Evolutionary conservation across 805 yeast genomes (phyloP).

Genomic region (Metschnikowia peoriensis): DNA sequence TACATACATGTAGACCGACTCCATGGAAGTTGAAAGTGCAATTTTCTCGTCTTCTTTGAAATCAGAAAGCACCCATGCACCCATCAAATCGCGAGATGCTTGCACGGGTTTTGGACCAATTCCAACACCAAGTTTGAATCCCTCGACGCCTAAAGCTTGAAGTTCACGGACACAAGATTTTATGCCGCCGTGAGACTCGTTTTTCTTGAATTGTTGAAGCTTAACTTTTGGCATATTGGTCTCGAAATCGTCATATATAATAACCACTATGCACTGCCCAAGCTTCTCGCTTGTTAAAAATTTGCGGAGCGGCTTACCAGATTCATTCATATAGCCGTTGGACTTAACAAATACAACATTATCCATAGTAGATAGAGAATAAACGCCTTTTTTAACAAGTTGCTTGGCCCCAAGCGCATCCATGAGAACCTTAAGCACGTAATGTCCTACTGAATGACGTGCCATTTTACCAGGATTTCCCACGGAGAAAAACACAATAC

Average conservation of each 20-base stretch:
- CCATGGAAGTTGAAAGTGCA: constrained; percentile 16
- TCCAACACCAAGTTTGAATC: constrained; percentile 37
- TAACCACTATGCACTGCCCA: constrained; percentile 20
- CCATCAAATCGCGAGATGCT: constrained; percentile 35
- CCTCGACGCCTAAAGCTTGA: constrained; percentile 6
- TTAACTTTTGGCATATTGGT: constrained; percentile 28
- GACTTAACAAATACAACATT: constrained; percentile 34
- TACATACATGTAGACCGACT: constrained; percentile 19
- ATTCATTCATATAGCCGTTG: constrained; percentile 41
- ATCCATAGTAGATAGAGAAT: constrained; percentile 26
- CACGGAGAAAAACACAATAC: constrained; percentile 26
- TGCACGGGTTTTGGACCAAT: constrained; percentile 42
- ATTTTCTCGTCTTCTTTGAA: constrained; percentile 27
- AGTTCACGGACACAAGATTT: constrained; percentile 22
- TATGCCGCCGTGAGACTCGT: constrained; percentile 42
- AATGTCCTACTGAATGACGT: constrained; percentile 43
- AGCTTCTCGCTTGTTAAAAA: constrained; percentile 22
- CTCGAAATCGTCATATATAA: constrained; percentile 42
- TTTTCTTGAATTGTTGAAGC: constrained; percentile 30
- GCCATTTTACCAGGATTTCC: constrained; percentile 42
- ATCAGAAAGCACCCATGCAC: constrained; percentile 40
- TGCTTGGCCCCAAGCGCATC: constrained; percentile 28
- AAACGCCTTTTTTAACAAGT: constrained; percentile 27
- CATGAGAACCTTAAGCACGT: constrained; percentile 27
- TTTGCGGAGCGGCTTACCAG: constrained; percentile 28